Evolutionary conservation across 1,139 yeast genomes (phyloP), one percentile per base, ranked within the genome.

Genomic region (Torulaspora globosa): DNA sequence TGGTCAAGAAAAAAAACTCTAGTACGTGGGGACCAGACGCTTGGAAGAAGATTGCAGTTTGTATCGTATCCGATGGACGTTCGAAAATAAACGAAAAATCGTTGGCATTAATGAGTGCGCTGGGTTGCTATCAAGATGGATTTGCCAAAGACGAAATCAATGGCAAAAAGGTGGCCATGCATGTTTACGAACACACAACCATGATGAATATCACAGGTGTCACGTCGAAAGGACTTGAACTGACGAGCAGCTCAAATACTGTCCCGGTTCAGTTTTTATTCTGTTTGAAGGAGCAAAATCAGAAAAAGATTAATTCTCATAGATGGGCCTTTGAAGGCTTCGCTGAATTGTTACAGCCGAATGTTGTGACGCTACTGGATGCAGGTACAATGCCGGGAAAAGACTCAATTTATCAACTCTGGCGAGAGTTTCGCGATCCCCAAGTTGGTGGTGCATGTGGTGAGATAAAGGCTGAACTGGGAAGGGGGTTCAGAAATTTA

Each of bases 401-500:
- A 51, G 84, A 82, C 56, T 87, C 96, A 0, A 74, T 89, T 29
- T 84, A 87, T 60, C 82, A 88, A 56, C 70, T 89, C 42, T 89
- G 97, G 97, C 85, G 85, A 63, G 94, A 95, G 16, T 88, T 89
- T 58, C 76, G 82, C 54, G 86, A 86, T 62, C 82, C 88, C 0
- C 82, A 84, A 55, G 92, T 88, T 49, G 97, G 96, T 5, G 97
- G 97, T 47, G 95, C 95, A 1, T 94, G 96, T 43, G 97, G 97
- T 54, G 96, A 89, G 65, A 86, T 89, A 56, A 86, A 84, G 53
- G 89, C 95, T 1, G 87, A 85, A 83, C 76, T 88, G 63, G 96
- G 96, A 15, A 77, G 75, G 47, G 80, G 78, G 7, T 82, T 84
- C 77, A 64, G 68, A 10, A 82, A 82, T 50, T 69, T 88, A 52